Evolutionary conservation across 2,329 filamentous ascomycete genomes (phyloP), one percentile per base, ranked within the genome.

Genomic region (Calonectria pseudoturangicola): DNA sequence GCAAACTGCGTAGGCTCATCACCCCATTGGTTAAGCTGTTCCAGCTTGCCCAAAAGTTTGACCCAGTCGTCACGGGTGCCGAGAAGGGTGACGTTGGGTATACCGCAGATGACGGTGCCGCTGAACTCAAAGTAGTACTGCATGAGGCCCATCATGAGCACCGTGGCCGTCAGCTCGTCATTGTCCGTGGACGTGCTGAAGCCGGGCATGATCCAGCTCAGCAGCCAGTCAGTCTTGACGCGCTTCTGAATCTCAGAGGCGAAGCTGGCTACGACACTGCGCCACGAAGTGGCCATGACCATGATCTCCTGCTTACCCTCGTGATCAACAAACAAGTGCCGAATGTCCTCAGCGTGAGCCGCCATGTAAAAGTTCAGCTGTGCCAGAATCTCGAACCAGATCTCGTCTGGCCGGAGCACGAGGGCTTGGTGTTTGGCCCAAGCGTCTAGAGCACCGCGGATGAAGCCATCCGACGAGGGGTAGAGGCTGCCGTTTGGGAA

Each of bases 381-480:
- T 0, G 83, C 82, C 4, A 91, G 82, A 66, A 90, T 87, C 63
- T 89, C 85, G 74, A 90, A 87, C 89, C 89, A 91, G 36, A 91
- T 80, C 66, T 90, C 88, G 45, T 91, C 88, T 0, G 89, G 88
- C 1, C 88, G 85, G 16, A 90, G 80, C 0, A 84, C 82, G 1
- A 91, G 82, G 74, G 89, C 85, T 70, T 88, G 85, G 68, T 89
- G 88, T 62, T 86, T 79, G 33, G 84, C 87, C 84, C 89, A 89
- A 0, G 88, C 88, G 39, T 86, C 82, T 50, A 89, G 80, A 4
- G 85, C 85, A 18, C 85, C 84, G 21, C 85, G 82, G 25, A 89
- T 82, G 73, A 89, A 84, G 30, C 86, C 85, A 70, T 79, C 81
- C 0, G 83, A 84, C 1, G 82, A 83, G 1, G 82, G 76, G 28